phyloP scores from a whole-genome alignment of 768 basidiomycete genomes.

The Lentinus brumalis region DNA sequence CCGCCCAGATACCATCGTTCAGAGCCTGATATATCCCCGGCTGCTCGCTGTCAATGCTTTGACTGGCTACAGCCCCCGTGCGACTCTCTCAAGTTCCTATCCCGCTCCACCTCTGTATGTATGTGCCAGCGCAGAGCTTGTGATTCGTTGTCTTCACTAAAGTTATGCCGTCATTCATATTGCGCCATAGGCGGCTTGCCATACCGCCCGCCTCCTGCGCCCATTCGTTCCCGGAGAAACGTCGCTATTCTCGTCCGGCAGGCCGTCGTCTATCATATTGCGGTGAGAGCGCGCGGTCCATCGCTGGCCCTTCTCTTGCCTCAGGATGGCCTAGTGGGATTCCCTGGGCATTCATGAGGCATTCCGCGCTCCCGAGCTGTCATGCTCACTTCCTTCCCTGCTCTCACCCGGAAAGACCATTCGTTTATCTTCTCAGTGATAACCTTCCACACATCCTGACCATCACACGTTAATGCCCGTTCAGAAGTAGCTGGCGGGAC shows the following conservation, averaged over 20 bases:
- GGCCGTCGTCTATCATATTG: constrained; percentile 1
- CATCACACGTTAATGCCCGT: no score
- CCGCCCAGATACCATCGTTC: background rate
- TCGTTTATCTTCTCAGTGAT: background rate
- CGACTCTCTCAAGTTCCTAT: background rate
- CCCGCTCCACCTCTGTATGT: constrained; percentile 9
- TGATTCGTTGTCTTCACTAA: background rate
- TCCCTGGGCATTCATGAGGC: constrained; percentile 2
- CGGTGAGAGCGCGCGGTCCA: constrained; percentile 15
- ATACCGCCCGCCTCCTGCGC: background rate
- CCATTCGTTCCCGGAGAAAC: constrained; percentile 18
- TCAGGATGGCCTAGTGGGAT: constrained; percentile 14
- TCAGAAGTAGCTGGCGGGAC: no score
- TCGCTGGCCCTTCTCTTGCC: constrained; percentile 13
- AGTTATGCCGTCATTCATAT: constrained; percentile 7
- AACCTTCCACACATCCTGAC: no score
- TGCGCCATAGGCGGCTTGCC: background rate
- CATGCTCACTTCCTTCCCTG: constrained; percentile 4
- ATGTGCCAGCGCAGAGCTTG: background rate
- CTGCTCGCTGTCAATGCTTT: constrained; percentile 6
- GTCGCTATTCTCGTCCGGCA: constrained; percentile 15
- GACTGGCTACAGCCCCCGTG: constrained; percentile 9
- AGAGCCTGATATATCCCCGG: constrained; percentile 7
- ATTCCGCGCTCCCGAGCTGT: constrained; percentile 18
- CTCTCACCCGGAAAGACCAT: constrained; percentile 2